Base-by-base conservation (phyloP, 176 grass and related monocot species). In the Hsuehochloa calcarea region DNA sequence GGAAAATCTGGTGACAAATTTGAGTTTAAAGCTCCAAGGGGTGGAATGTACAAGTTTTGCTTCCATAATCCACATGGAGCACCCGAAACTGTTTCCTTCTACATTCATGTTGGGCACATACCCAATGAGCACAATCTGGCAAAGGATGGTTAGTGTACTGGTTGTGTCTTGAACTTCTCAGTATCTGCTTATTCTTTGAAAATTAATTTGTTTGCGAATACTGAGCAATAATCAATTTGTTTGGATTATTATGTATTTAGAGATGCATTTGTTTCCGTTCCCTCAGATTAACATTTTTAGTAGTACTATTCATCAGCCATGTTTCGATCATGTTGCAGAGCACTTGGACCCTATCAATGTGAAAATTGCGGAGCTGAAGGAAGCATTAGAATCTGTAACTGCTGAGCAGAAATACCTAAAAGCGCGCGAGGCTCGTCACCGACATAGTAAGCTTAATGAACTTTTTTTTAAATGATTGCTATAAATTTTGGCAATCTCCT, bases 21-120 rank as follows among this genome's bases (percentile, higher is more conserved):
- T 78, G 96, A 94, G 26, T 99, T 99, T 44, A 99, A 96, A 80
- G 91, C 91, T 35, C 96, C 96, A 51, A 90, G 90, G 74, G 91
- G 91, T 88, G 96, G 96, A 79, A 94, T 96, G 93, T 94, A 99
- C 77, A 99, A 99, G 64, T 99, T 99, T 46, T 99, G 96, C 79
- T 99, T 99, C 84, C 91, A 96, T 77, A 99, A 99, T 88, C 88
- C 93, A 40, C 91, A 96, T 65, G 92, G 93, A 50, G 84, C 93
- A 56, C 96, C 96, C 55, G 96, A 99, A 86, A 99, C 96, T 14
- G 91, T 99, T 79, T 99, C 96, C 44, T 99, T 99, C 80, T 96
- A 99, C 86, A 96, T 99, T 77, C 96, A 99, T 81, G 93, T 99
- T 34, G 96, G 96, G 17, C 96, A 99, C 89, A 99, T 99, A 78